phyloP scores from a whole-genome alignment of 2,329 filamentous ascomycete species.

The Ophiocordyceps robertsii region DNA sequence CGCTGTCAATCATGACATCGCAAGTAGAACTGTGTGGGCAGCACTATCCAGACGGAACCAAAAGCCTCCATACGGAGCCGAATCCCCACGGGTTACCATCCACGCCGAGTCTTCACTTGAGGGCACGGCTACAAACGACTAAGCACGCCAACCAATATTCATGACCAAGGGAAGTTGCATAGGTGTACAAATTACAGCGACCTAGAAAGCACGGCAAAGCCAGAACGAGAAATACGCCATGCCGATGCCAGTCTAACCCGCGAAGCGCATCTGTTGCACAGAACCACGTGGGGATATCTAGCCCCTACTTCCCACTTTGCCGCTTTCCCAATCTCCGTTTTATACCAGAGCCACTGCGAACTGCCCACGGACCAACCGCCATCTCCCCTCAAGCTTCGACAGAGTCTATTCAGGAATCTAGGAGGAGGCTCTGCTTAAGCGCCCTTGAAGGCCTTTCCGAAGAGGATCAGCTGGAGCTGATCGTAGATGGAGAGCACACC shows the following conservation, averaged over 20 bases:
- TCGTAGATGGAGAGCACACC: conserved; percentile 99
- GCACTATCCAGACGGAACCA: no score
- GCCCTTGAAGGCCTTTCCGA: conserved; percentile 98
- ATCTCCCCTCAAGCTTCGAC: conserved; percentile 14
- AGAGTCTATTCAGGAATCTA: conserved; percentile 28
- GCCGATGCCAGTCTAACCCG: conserved; percentile 36
- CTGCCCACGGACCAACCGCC: conserved; percentile 20
- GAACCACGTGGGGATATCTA: conserved; percentile 22
- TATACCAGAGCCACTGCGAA: conserved; percentile 24
- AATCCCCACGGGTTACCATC: neutral
- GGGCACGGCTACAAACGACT: neutral
- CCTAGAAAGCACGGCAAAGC: conserved; percentile 33
- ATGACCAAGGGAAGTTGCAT: conserved; percentile 38
- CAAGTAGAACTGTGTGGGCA: no score
- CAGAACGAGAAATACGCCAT: conserved; percentile 30
- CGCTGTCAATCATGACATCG: no score
- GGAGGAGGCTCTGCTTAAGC: conserved; percentile 32
- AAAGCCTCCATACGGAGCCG: no score
- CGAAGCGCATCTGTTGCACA: conserved; percentile 28
- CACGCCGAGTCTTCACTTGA: neutral
- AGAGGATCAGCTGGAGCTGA: conserved; percentile 96
- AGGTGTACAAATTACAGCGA: conserved; percentile 52
- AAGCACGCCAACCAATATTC: neutral
- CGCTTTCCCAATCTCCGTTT: conserved; percentile 31
- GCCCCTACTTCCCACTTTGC: conserved; percentile 29